These are phyloP conservation scores for Cantharellus cinnabarinus DNA, from an alignment of 768 basidiomycete species.

Conservation along the genomic window DNA sequence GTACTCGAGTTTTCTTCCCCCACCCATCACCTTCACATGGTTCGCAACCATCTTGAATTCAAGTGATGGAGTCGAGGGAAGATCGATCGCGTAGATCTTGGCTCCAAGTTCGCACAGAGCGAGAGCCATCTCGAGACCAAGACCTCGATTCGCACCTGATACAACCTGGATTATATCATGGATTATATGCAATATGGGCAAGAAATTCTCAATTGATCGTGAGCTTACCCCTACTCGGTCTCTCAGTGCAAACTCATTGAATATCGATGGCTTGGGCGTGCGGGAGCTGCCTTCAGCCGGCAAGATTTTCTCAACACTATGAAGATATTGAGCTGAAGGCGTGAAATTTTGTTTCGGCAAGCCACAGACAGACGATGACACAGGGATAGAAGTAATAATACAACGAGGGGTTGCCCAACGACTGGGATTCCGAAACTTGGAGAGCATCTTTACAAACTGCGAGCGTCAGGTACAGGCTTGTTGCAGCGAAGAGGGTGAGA, in stretches of 20 bases:
- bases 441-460: too few relatives aligned
- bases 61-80: conserved; percentile 5
- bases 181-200: neutral
- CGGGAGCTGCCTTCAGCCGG: neutral
- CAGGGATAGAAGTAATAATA: too few relatives aligned
- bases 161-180: conserved; percentile 18
- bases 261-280: conserved; percentile 5
- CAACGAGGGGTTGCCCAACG: too few relatives aligned
- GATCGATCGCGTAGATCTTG: conserved; percentile 16
- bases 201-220: neutral
- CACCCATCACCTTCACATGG: conserved; percentile 28
- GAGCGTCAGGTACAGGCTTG: too few relatives aligned
- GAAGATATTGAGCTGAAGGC: too few relatives aligned
- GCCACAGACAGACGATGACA: too few relatives aligned
- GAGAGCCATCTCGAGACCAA: conserved; percentile 72
- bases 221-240: conserved; percentile 16
- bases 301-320: too few relatives aligned
- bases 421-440: too few relatives aligned
- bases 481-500: too few relatives aligned
- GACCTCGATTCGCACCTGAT: conserved; percentile 43
- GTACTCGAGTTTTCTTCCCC: conserved; percentile 32
- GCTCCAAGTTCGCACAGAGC: conserved; percentile 55
- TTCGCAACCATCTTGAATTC: conserved; percentile 11
- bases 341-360: too few relatives aligned
- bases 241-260: conserved; percentile 15